phyloP scores from a whole-genome alignment of 805 yeast genomes.

The Starmerella scarabaei region DNA sequence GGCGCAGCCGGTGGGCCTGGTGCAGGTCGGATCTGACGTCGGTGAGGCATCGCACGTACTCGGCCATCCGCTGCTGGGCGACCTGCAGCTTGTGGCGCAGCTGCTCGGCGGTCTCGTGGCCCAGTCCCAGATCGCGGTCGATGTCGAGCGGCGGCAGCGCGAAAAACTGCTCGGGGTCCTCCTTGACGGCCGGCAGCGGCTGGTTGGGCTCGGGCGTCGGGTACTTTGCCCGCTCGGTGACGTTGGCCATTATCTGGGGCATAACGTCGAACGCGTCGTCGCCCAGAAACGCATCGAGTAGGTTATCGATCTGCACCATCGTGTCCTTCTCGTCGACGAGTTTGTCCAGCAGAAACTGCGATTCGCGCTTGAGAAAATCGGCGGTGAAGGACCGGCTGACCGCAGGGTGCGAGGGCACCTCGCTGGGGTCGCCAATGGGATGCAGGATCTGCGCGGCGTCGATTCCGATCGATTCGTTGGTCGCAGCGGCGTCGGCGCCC shows the following conservation, averaged over 20 bases:
- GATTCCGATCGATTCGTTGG: constrained; percentile 26
- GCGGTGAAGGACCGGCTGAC: constrained; percentile 53
- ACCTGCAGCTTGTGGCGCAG: constrained; percentile 64
- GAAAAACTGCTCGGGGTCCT: constrained; percentile 34
- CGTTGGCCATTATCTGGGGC: constrained; percentile 12
- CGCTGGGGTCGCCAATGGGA: constrained; percentile 72
- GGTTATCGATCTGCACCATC: constrained; percentile 54
- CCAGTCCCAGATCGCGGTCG: constrained; percentile 41
- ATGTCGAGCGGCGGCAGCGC: constrained; percentile 40
- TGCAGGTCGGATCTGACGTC: constrained; percentile 61
- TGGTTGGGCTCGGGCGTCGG: constrained; percentile 12
- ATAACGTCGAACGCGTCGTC: constrained; percentile 48
- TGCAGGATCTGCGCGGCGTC: constrained; percentile 31
- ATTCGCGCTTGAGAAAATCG: constrained; percentile 44
- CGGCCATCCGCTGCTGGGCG: constrained; percentile 70
- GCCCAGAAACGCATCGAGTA: constrained; percentile 71
- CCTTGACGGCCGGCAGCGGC: constrained; percentile 3
- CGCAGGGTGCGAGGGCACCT: constrained; percentile 58
- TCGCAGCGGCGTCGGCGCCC: too few species aligned
- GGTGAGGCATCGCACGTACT: constrained; percentile 68
- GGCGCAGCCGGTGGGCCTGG: constrained; percentile 63
- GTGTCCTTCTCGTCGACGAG: constrained; percentile 72
- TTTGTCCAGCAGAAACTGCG: constrained; percentile 59
- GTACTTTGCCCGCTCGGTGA: constrained; percentile 3
- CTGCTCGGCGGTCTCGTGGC: constrained; percentile 48